These are phyloP conservation scores for Hemileia vastatrix DNA, from an alignment of 1,284 basidiomycete genomes.

Conservation along the genomic window DNA sequence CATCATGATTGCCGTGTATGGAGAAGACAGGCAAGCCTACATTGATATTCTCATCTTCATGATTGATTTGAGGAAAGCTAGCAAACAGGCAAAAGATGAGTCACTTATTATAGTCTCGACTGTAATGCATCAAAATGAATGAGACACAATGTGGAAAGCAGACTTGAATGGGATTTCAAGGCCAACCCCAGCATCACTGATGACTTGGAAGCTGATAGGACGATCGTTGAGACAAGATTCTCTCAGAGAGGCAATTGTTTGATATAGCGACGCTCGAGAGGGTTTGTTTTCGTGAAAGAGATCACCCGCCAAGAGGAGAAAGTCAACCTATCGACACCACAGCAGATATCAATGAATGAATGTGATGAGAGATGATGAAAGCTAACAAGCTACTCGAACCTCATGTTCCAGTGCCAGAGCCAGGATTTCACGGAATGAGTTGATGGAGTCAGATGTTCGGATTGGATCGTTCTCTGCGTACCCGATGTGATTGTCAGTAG, in stretches of 20 bases:
- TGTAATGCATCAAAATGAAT: background rate
- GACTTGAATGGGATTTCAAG: slow-evolving; percentile 64
- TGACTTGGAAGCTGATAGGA: slow-evolving; percentile 74
- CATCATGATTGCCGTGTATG: slow-evolving; percentile 98
- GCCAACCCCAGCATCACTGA: slow-evolving; percentile 86
- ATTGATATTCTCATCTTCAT: slow-evolving; percentile 93
- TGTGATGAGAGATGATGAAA: background rate
- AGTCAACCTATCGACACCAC: slow-evolving; percentile 61
- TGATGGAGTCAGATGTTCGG: slow-evolving; percentile 86
- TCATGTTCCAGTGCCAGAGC: slow-evolving; percentile 79
- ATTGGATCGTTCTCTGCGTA: slow-evolving; percentile 91
- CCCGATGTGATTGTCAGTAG: slow-evolving; percentile 92
- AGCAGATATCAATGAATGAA: slow-evolving; percentile 2
- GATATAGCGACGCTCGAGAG: slow-evolving; percentile 75
- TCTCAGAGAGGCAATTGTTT: slow-evolving; percentile 75
- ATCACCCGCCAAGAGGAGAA: slow-evolving; percentile 87
- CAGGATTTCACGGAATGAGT: slow-evolving; percentile 88
- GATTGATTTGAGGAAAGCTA: slow-evolving; percentile 93
- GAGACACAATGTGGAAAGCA: slow-evolving; percentile 37
- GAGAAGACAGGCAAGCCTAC: slow-evolving; percentile 92
- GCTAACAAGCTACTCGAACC: slow-evolving; percentile 49
- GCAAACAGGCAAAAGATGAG: background rate
- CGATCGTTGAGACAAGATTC: slow-evolving; percentile 83
- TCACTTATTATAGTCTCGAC: background rate
- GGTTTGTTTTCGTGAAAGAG: slow-evolving; percentile 97